phyloP scores from a whole-genome alignment of 2,329 filamentous ascomycete species.

The Trichoderma arundinaceum region DNA sequence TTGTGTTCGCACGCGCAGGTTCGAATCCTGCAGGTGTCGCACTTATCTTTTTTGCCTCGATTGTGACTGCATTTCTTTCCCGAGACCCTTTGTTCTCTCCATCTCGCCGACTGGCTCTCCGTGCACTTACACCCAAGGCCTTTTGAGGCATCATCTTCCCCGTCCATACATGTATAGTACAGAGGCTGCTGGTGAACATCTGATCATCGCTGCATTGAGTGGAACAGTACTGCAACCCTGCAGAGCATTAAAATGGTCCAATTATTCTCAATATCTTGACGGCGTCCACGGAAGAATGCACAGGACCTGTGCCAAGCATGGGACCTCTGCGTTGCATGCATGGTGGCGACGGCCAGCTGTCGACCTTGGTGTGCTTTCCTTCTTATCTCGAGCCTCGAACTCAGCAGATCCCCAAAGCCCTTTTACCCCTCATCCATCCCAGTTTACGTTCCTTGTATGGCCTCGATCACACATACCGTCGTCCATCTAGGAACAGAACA shows the following conservation, averaged over 20 bases:
- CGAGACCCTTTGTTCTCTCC: too few species aligned
- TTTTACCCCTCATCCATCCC: neutral
- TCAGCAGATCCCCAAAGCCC: neutral
- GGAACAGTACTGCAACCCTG: neutral
- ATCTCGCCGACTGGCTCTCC: neutral
- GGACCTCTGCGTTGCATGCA: neutral
- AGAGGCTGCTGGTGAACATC: too few species aligned
- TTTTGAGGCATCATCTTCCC: too few species aligned
- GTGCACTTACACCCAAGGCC: neutral
- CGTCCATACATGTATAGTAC: too few species aligned
- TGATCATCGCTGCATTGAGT: neutral
- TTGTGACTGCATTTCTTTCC: neutral
- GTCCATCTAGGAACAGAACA: neutral
- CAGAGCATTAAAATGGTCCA: neutral
- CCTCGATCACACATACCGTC: neutral
- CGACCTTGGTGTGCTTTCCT: neutral
- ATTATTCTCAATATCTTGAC: neutral
- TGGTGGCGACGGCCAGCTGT: conserved; percentile 4
- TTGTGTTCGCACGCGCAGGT: conserved; percentile 31
- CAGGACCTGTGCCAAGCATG: neutral
- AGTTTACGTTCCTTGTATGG: neutral
- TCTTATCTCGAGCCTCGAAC: conserved; percentile 5
- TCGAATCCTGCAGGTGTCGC: conserved; percentile 30
- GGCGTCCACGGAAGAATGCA: neutral
- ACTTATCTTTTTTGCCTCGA: conserved; percentile 1